Evolutionary conservation across 176 grass and related monocot genomes (phyloP).

Genomic region (Oryza meyeriana): DNA sequence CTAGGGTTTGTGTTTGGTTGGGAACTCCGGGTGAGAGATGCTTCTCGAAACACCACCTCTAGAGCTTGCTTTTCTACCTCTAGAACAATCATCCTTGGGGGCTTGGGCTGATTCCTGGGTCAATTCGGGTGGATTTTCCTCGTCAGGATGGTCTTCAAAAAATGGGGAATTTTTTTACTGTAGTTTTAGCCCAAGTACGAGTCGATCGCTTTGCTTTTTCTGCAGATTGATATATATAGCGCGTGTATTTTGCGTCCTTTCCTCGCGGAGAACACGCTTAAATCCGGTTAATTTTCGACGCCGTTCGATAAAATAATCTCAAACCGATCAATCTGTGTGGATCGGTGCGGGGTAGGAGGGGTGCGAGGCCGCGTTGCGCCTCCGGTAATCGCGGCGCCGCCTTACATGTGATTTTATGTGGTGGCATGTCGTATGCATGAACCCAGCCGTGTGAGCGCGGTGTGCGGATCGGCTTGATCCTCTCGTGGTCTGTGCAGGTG

Average conservation of each 20-base stretch:
- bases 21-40: neutral
- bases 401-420: constrained; percentile 59
- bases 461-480: neutral
- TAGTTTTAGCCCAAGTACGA: constrained; percentile 10
- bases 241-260: neutral
- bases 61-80: neutral
- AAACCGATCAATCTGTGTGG: neutral
- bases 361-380: neutral
- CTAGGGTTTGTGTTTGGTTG: constrained; percentile 20
- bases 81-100: neutral
- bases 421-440: constrained; percentile 7
- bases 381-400: neutral
- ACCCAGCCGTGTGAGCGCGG: neutral
- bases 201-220: constrained; percentile 3
- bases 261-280: neutral
- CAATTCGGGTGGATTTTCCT: neutral
- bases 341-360: constrained; percentile 4
- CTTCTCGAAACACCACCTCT: neutral
- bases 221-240: neutral
- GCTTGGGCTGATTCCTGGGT: neutral
- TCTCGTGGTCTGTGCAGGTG: neutral
- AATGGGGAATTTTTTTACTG: constrained; percentile 61
- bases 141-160: neutral
- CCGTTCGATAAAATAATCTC: neutral
- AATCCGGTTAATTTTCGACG: constrained; percentile 4